Base-by-base conservation (phyloP, 2,329 filamentous ascomycete species). In the Mariannaea elegans region DNA sequence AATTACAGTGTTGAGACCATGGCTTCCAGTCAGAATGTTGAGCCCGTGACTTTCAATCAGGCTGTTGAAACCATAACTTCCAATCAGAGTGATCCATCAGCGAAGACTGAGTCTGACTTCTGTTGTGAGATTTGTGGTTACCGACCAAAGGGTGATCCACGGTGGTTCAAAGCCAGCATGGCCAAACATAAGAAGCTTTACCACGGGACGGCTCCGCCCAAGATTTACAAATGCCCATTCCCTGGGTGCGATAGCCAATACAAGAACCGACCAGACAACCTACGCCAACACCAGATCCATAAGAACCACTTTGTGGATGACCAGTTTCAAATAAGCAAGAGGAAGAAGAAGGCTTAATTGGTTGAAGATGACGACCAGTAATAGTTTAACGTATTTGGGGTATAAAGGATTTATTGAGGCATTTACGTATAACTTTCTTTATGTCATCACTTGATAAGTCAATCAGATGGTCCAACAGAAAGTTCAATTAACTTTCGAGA, bases 121-220 rank as follows among this genome's bases (percentile, higher is more conserved):
- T 77, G 77, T 62, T 86, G 84, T 65, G 78, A 81, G 19, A 73
- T 84, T 16, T 87, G 84, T 61, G 82, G 80, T 3, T 86, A 86
- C 71, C 77, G 82, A 10, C 84, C 84, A 1, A 84, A 82, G 62
- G 84, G 84, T 4, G 78, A 84, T 47, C 83, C 84, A 14, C 78
- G 81, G 58, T 86, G 84, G 84, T 86, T 86, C 68, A 80, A 80
- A 41, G 83, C 83, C 6, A 85, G 82, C 69, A 84, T 87, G 83
- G 79, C 82, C 47, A 87, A 86, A 71, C 84, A 87, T 70, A 84
- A 78, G 75, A 84, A 82, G 69, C 74, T 82, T 58, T 81, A 84
- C 70, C 84, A 87, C 71, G 80, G 81, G 48, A 73, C 73, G 12
- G 77, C 75, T 2, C 81, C 81, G 32, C 80, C 82, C 7, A 76